Percentiles rank a stretch among this genome's conserved stretches.
These are phyloP conservation scores for Onygenales sp. DNA, from an alignment of 2,329 filamentous ascomycete genomes.

Conservation along the genomic window DNA sequence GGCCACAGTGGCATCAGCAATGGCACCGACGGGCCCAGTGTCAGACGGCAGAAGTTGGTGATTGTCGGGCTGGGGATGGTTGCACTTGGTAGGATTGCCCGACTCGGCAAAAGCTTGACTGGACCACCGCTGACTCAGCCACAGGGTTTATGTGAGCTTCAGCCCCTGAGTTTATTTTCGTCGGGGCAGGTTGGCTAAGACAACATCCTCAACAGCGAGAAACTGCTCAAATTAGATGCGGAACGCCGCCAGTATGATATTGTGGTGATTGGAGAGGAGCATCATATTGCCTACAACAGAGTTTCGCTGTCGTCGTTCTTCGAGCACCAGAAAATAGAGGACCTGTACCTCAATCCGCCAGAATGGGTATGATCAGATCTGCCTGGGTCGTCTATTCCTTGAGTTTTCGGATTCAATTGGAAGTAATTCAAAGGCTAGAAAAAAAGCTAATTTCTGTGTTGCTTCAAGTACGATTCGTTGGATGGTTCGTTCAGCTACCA, in stretches of 20 bases:
- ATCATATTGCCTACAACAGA: slow-evolving; percentile 81
- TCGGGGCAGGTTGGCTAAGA: too few relatives aligned
- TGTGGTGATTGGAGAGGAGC: slow-evolving; percentile 77
- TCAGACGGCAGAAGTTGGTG: slow-evolving; percentile 41
- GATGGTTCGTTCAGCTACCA: slow-evolving; percentile 64
- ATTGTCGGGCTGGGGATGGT: slow-evolving; percentile 90
- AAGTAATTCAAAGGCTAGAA: neutral
- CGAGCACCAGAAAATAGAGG: slow-evolving; percentile 72
- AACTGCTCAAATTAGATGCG: slow-evolving; percentile 74
- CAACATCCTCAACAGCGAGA: slow-evolving; percentile 52
- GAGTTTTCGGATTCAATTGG: too few relatives aligned
- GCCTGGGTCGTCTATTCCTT: too few relatives aligned
- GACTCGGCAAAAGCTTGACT: neutral
- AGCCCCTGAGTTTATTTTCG: neutral
- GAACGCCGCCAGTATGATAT: slow-evolving; percentile 68
- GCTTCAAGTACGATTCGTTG: slow-evolving; percentile 53
- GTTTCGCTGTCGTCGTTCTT: slow-evolving; percentile 87
- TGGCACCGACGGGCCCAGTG: neutral
- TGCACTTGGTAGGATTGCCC: slow-evolving; percentile 64
- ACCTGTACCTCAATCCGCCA: slow-evolving; percentile 75
- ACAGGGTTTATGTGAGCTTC: neutral
- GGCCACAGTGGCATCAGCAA: slow-evolving; percentile 6
- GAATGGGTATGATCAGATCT: slow-evolving; percentile 56
- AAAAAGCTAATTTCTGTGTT: slow-evolving; percentile 5
- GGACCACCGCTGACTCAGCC: neutral